These are phyloP conservation scores for Aegilops speltoides DNA, from an alignment of 176 grass and related monocot species.

Conservation along the genomic window DNA sequence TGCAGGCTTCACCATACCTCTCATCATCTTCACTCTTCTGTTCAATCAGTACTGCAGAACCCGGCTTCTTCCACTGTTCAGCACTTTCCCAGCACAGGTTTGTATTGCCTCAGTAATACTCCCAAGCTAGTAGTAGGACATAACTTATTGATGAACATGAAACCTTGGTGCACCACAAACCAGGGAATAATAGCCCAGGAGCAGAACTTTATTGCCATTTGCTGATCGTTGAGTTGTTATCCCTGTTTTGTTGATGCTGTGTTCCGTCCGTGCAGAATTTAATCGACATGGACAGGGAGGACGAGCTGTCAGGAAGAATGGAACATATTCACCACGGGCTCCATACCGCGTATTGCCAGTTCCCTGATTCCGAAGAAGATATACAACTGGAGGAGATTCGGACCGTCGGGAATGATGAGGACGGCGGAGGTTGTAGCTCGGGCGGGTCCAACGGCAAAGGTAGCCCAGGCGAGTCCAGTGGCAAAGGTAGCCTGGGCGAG, in stretches of 20 bases:
- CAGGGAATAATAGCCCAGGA: neutral
- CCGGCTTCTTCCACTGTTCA: slow-evolving; percentile 76
- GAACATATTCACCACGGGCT: slow-evolving; percentile 63
- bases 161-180: neutral
- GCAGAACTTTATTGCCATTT: neutral
- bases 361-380: slow-evolving; percentile 32
- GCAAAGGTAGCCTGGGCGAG: too few relatives aligned
- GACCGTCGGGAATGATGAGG: slow-evolving; percentile 6
- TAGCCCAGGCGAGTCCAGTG: too few relatives aligned
- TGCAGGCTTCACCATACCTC: slow-evolving; percentile 71
- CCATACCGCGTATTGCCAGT: slow-evolving; percentile 66
- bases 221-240: neutral
- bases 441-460: neutral
- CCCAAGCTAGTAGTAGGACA: neutral
- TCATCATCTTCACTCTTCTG: slow-evolving; percentile 73
- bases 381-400: slow-evolving; percentile 37
- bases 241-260: too few relatives aligned
- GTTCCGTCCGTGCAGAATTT: slow-evolving; percentile 63
- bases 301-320: slow-evolving; percentile 64
- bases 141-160: neutral
- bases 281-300: slow-evolving; percentile 73
- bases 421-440: slow-evolving; percentile 23
- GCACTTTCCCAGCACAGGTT: slow-evolving; percentile 68
- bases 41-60: slow-evolving; percentile 95
- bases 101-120: slow-evolving; percentile 5